These are phyloP conservation scores for Penicillium daleae DNA, from an alignment of 495 filamentous ascomycete genomes.

Conservation along the genomic window DNA sequence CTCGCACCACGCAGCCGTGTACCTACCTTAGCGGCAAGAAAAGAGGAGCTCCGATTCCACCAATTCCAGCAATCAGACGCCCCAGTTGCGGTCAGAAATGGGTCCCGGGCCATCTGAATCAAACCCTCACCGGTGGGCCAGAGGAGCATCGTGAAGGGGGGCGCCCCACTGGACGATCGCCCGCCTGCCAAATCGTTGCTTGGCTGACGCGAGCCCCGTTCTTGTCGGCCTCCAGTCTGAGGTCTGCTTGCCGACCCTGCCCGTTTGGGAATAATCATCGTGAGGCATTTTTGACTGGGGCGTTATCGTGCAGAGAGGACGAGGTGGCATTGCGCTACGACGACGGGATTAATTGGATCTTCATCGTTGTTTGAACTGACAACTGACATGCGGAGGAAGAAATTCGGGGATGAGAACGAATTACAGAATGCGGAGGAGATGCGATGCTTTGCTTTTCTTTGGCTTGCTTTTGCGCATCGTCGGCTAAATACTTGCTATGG, in stretches of 20 bases:
- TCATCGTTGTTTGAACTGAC: too few relatives aligned
- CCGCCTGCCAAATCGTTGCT: slow-evolving; percentile 34
- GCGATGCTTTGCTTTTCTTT: neutral
- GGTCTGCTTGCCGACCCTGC: slow-evolving; percentile 10
- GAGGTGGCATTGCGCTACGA: slow-evolving; percentile 2
- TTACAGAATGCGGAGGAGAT: neutral
- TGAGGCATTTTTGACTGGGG: slow-evolving; percentile 26
- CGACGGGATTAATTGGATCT: neutral
- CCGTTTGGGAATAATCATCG: slow-evolving; percentile 8
- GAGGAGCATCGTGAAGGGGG: slow-evolving; percentile 32
- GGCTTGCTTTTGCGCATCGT: neutral
- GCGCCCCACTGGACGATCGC: slow-evolving; percentile 33
- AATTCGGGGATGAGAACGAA: neutral
- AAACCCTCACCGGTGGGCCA: slow-evolving; percentile 38
- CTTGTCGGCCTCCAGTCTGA: slow-evolving; percentile 12
- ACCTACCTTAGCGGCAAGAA: slow-evolving; percentile 35
- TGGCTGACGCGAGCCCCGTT: slow-evolving; percentile 12
- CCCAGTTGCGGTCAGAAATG: slow-evolving; percentile 14
- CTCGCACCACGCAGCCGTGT: slow-evolving; percentile 31
- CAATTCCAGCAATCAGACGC: slow-evolving; percentile 27
- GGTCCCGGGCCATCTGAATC: slow-evolving; percentile 27
- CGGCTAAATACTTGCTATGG: neutral
- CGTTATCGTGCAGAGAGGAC: neutral
- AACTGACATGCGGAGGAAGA: neutral
- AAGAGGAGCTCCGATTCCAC: neutral